Evolutionary conservation across 192 early-diverging fungal species (phyloP).

Genomic region (Umbelopsis sp.): DNA sequence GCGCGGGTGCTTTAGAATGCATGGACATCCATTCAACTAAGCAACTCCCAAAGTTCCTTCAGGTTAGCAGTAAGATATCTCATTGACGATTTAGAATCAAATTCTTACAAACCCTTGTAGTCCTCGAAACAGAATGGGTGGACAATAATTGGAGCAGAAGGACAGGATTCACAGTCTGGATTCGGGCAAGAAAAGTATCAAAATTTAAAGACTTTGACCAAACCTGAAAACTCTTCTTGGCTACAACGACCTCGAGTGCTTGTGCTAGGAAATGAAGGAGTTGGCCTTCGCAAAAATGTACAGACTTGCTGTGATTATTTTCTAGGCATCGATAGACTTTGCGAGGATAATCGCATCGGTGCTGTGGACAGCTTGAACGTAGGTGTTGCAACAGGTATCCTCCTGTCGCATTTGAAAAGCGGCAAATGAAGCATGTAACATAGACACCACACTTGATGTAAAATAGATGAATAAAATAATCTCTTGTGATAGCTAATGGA

Average conservation of each 20-base stretch:
- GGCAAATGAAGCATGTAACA: not conserved
- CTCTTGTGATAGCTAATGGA: too few species aligned
- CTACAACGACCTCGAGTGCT: conserved; percentile 44
- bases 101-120: conserved; percentile 20
- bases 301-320: conserved; percentile 57
- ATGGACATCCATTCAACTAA: conserved; percentile 59
- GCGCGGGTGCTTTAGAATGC: conserved; percentile 67
- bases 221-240: not conserved
- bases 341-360: not conserved
- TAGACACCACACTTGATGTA: not conserved
- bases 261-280: conserved; percentile 71
- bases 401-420: conserved; percentile 22
- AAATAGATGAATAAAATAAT: not conserved
- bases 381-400: conserved; percentile 40
- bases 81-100: conserved; percentile 32
- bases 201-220: conserved; percentile 16
- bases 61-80: conserved; percentile 36
- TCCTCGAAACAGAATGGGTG: conserved; percentile 48
- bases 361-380: conserved; percentile 42
- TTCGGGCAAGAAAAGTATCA: conserved; percentile 16
- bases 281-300: conserved; percentile 59
- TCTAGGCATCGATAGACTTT: conserved; percentile 48
- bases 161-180: not conserved
- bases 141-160: conserved; percentile 50
- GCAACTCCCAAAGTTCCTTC: conserved; percentile 57